Conservation (phyloP, 768 basidiomycete species). For the Xerocomellus amylosporus region DNA sequence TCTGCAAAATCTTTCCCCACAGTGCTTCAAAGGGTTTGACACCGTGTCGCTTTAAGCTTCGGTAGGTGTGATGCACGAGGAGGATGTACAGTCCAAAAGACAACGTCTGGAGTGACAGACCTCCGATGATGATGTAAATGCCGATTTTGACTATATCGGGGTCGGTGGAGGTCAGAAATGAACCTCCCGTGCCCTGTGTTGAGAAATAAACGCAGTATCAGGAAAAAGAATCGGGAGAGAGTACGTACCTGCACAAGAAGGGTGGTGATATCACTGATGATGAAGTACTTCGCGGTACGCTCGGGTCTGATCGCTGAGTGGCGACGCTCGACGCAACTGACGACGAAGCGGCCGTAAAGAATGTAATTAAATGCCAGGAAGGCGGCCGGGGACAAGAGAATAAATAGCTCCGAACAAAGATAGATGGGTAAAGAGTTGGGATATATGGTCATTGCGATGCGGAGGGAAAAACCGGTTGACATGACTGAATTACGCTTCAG, state of each 20-base stretch:
- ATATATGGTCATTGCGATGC: conserved; percentile 17
- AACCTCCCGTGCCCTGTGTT: conserved; percentile 24
- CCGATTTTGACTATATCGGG: conserved; percentile 8
- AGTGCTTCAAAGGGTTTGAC: conserved; percentile 4
- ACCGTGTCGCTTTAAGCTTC: conserved; percentile 12
- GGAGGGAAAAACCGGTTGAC: conserved; percentile 20
- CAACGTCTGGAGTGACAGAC: conserved; percentile 23
- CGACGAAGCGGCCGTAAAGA: conserved; percentile 28
- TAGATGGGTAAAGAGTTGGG: conserved; percentile 20
- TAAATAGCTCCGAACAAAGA: conserved; percentile 21
- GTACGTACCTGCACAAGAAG: conserved; percentile 28
- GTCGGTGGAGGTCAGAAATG: conserved; percentile 10
- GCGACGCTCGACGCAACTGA: conserved; percentile 14
- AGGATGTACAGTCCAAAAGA: conserved; percentile 26
- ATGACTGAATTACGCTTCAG: conserved; percentile 11
- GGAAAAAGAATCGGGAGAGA: neutral
- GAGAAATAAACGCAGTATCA: neutral
- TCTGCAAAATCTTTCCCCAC: conserved; percentile 21
- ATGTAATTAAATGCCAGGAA: conserved; percentile 37
- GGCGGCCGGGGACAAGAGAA: conserved; percentile 25
- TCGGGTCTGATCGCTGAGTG: conserved; percentile 28
- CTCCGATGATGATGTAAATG: conserved; percentile 22
- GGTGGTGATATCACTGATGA: conserved; percentile 28
- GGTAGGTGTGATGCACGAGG: conserved; percentile 12
- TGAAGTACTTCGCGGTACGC: conserved; percentile 22